Conservation (phyloP, 495 filamentous ascomycete genomes). For the Tuber indicum region DNA sequence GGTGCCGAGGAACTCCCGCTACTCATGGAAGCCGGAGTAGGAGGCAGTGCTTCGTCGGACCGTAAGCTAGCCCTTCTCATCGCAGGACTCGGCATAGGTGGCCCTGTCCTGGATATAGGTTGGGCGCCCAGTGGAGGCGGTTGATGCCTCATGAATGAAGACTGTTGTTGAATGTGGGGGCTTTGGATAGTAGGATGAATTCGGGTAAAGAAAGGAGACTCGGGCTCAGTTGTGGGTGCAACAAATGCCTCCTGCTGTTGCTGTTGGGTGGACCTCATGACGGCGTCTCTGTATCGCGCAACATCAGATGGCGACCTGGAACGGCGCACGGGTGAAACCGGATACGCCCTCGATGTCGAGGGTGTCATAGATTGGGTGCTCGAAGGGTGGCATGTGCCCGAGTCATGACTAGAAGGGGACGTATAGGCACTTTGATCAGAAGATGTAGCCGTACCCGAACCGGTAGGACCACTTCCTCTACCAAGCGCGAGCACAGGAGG, state of each 20-base stretch:
- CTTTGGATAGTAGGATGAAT: slow-evolving; percentile 38
- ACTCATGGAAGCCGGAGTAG: slow-evolving; percentile 30
- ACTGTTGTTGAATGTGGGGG: slow-evolving; percentile 41
- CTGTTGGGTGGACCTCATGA: slow-evolving; percentile 28
- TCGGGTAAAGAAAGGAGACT: slow-evolving; percentile 35
- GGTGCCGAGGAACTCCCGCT: slow-evolving; percentile 34
- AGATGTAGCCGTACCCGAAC: slow-evolving; percentile 27
- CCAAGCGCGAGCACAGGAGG: slow-evolving; percentile 17
- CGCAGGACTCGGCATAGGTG: slow-evolving; percentile 24
- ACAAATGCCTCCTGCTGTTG: slow-evolving; percentile 37
- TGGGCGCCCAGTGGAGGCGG: slow-evolving; percentile 29
- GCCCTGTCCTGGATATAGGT: slow-evolving; percentile 23
- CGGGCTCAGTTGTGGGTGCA: slow-evolving; percentile 26
- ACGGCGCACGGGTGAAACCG: slow-evolving; percentile 30
- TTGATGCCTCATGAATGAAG: slow-evolving; percentile 40
- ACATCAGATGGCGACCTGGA: slow-evolving; percentile 35
- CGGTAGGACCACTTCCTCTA: slow-evolving; percentile 13
- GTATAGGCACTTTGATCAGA: slow-evolving; percentile 35
- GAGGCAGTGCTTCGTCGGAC: slow-evolving; percentile 25
- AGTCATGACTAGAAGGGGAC: slow-evolving; percentile 37
- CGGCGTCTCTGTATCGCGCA: slow-evolving; percentile 34
- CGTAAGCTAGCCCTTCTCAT: slow-evolving; percentile 27
- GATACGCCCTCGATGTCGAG: slow-evolving; percentile 19
- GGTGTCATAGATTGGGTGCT: slow-evolving; percentile 21
- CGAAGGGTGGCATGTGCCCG: slow-evolving; percentile 24